Evolutionary conservation across 371 early-diverging fungal genomes (phyloP).

Genomic region (Chytridiales sp.): DNA sequence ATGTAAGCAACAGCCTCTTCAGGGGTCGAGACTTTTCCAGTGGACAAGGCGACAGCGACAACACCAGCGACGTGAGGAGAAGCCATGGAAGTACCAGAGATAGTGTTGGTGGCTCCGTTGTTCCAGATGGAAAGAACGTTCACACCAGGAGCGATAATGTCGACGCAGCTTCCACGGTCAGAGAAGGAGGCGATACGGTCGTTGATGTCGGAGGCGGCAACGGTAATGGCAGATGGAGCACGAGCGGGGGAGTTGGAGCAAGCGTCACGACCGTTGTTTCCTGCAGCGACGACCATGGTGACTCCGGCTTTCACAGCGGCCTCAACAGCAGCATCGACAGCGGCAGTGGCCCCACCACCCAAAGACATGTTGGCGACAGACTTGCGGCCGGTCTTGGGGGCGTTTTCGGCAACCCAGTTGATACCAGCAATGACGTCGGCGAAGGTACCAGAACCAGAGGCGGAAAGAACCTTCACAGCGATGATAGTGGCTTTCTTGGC

Average conservation of each 20-base stretch:
- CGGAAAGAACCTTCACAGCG: conserved; percentile 70
- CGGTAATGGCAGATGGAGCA: conserved; percentile 62
- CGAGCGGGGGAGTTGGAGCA: conserved; percentile 71
- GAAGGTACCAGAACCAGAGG: conserved; percentile 16
- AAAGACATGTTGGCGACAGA: conserved; percentile 55
- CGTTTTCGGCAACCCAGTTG: conserved; percentile 10
- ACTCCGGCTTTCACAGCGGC: conserved; percentile 47
- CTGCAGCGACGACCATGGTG: conserved; percentile 75
- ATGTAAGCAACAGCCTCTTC: not conserved
- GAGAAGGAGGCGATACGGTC: conserved; percentile 55
- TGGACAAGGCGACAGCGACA: conserved; percentile 51
- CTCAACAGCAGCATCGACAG: conserved; percentile 44
- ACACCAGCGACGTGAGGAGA: conserved; percentile 79
- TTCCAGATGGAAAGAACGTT: conserved; percentile 31
- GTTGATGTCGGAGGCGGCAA: conserved; percentile 59
- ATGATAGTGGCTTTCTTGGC: conserved; percentile 73
- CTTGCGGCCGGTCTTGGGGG: not conserved
- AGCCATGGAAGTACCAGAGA: conserved; percentile 84
- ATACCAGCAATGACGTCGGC: conserved; percentile 17
- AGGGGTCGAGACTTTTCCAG: not conserved
- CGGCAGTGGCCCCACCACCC: conserved; percentile 47
- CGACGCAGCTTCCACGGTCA: conserved; percentile 61
- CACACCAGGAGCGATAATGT: conserved; percentile 39
- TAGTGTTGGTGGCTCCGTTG: conserved; percentile 22
- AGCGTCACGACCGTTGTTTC: conserved; percentile 52